A percentile compares a stretch with the other conserved stretches of the same genome.
These are phyloP conservation scores for Chrysochromulina tobinii DNA, from an alignment of 78 protist species.

Conservation along the genomic window DNA sequence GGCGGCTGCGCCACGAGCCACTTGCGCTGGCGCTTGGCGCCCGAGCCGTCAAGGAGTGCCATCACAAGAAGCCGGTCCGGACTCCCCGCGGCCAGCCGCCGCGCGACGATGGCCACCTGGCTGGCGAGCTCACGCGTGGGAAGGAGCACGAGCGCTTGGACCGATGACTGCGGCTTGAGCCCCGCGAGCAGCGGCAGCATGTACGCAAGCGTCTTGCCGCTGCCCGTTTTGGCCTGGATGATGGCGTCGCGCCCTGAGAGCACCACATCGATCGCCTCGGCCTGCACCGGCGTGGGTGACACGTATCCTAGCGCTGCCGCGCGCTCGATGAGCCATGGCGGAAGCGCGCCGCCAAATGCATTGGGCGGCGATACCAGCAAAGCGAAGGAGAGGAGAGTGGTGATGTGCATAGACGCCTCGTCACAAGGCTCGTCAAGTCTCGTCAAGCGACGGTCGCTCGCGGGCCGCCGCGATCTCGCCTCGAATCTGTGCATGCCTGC, in stretches of 20 bases:
- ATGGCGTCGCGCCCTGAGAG: background rate
- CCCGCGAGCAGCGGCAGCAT: conserved; percentile 89
- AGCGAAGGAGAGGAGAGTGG: too few species aligned
- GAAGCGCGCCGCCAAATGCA: background rate
- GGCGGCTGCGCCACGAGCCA: conserved; percentile 12
- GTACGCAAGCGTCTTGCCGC: conserved; percentile 96
- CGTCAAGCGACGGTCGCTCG: too few species aligned
- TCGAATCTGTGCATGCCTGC: too few species aligned
- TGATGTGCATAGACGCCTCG: too few species aligned
- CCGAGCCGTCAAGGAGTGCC: conserved; percentile 11
- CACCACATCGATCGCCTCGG: background rate
- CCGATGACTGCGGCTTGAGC: background rate
- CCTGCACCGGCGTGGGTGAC: background rate
- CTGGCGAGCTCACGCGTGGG: conserved; percentile 72
- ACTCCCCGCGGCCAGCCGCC: conserved; percentile 2
- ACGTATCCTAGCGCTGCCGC: background rate
- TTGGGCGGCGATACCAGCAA: too few species aligned
- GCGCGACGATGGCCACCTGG: conserved; percentile 45
- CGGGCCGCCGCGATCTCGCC: too few species aligned
- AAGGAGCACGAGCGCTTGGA: conserved; percentile 76
- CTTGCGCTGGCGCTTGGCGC: background rate
- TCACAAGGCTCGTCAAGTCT: too few species aligned
- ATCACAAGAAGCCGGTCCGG: background rate
- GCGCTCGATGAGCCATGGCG: background rate
- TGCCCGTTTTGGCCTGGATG: conserved; percentile 62